Evolutionary conservation across 805 yeast genomes (phyloP).

Genomic region (Ogataea nonfermentans): DNA sequence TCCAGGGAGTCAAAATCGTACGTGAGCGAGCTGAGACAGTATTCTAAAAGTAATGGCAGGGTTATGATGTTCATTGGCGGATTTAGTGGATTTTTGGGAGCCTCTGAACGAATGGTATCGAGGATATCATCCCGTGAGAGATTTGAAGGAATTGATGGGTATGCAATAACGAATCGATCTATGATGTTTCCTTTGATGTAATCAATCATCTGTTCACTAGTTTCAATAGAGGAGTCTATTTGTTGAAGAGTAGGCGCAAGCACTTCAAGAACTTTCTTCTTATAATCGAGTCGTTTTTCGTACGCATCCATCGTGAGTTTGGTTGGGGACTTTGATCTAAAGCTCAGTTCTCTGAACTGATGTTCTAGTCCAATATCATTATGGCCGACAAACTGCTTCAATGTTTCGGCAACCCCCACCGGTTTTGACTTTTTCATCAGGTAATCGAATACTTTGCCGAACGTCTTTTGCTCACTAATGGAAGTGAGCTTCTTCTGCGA

Average conservation of each 20-base stretch:
- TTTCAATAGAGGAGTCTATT: constrained; percentile 22
- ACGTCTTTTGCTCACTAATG: constrained; percentile 34
- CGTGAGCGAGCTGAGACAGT: constrained; percentile 31
- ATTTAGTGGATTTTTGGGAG: constrained; percentile 16
- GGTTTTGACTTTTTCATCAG: constrained; percentile 23
- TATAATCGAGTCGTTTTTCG: constrained; percentile 11
- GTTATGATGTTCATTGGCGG: constrained; percentile 27
- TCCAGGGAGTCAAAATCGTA: constrained; percentile 31
- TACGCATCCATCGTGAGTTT: constrained; percentile 7
- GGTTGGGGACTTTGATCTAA: constrained; percentile 3
- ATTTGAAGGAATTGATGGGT: constrained; percentile 4
- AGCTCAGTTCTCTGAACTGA: background rate
- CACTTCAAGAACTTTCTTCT: constrained; percentile 12
- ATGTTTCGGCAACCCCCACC: constrained; percentile 27
- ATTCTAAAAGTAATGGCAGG: constrained; percentile 28
- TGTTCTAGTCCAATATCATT: constrained; percentile 10
- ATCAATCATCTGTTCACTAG: constrained; percentile 21
- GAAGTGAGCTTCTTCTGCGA: constrained; percentile 25
- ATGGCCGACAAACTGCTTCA: constrained; percentile 24
- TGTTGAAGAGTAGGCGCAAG: constrained; percentile 23
- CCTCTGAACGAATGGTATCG: constrained; percentile 9
- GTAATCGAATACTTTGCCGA: constrained; percentile 31
- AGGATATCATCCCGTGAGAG: constrained; percentile 1
- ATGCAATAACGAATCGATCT: constrained; percentile 15
- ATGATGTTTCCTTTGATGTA: constrained; percentile 23